Base-by-base conservation (phyloP, 345 rosid species). In the Sisymbrium irio region DNA sequence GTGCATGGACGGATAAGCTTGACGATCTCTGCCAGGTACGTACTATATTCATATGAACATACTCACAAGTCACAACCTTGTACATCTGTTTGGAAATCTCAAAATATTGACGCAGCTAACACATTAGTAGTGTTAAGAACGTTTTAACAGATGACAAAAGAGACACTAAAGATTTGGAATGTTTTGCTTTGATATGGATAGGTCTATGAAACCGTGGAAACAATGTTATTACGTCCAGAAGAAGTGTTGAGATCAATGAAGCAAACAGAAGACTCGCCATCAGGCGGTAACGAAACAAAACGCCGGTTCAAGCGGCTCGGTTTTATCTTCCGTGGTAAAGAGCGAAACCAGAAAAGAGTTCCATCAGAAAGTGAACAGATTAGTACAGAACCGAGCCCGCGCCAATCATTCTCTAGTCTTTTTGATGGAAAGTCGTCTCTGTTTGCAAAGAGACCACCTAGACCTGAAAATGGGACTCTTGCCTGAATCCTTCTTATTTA, bases 171-270 rank as follows among this genome's bases (percentile, higher is more conserved):
- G 17, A 20, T n/a, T n/a, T 53, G 25, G 17, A n/a, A 12, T 51
- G 42, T 6, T 45, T 44, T 51, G 15, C 19, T 27, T 71, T 71
- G 53, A 47, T n/a, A 22, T 7, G 4, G 8, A 39, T 49, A 93
- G 98, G 97, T 89, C 6, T 94, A 94, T 69, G 93, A 89, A 82
- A 89, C 97, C 2, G 87, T 91, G 78, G 98, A 94, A 76, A 79
- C 82, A 49, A 83, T 94, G 89, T 35, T 88, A 71, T 59, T 83
- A 18, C 84, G 84, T 57, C 96, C 96, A 3, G 93, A 91, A 40
- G 94, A 91, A 77, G 86, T 86, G 49, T 51, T 82, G 65, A 90
- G 84, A 73, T 73, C 83, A 49, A 65, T 82, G 79, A 88, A 79
- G 59, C 80, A 77, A 59, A 55, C 84, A 25, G 88, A 83, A 65